Base-by-base conservation (phyloP, 495 filamentous ascomycete species). In the Pyrenopolyporus hunteri region DNA sequence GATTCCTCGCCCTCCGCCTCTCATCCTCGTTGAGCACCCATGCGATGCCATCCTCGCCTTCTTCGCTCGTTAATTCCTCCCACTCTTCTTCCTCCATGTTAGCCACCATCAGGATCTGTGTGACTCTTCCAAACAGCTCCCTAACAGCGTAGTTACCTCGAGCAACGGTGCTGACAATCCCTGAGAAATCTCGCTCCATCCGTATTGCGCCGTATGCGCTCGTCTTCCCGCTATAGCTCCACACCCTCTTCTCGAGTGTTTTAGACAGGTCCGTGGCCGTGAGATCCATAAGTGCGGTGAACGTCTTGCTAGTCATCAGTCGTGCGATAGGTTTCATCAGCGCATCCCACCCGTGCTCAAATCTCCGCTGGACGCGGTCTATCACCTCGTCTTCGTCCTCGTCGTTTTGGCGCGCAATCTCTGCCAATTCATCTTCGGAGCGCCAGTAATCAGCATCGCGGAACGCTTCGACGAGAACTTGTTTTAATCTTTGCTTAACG, bases 1-100 rank as follows among this genome's bases (percentile, higher is more conserved):
- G 66, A 7, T 71, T 76, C 69, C 82, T 78, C 16, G 80, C 81
- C 66, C 73, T 81, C 59, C 67, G 74, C 61, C 78, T 77, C 70
- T 84, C 82, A 36, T 84, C 82, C 59, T 78, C 74, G 43, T 56
- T 81, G 36, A 84, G 59, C n/a, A 83, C 76, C 82, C 82, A 84
- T 44, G 72, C 49, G 68, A 84, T 80, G 20, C 65, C 78, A 20
- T 73, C 80, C 9, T 80, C 79, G 4, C 67, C 75, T 3, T 68
- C 74, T 2, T 66, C 73, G 3, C 58, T 63, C 3, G 54, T 66
- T 33, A 81, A 52, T 72, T 93, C 93, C 44, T 92, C 91, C 91
- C 93, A 97, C 74, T 98, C 95, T 53, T 98, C 94, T 13, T 95
- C 92, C 71, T 98, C 94, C 92, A 97, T 96, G 57, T 93, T 93